Conservation (phyloP, 202 grass and related monocot genomes). For the Hordeum pubiflorum region DNA sequence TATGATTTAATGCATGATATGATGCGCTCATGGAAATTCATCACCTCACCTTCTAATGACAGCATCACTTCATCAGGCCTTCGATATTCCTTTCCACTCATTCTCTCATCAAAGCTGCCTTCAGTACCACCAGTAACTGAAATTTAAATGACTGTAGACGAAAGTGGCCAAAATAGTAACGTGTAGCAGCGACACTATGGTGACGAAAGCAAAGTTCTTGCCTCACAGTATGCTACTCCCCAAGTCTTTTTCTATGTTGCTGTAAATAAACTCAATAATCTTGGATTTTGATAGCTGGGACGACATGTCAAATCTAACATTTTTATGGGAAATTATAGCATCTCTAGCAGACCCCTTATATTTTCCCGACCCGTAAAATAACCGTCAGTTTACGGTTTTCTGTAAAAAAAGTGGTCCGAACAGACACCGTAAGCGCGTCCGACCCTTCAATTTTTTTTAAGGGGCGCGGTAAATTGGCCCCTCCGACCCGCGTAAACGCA, state of each 20-base stretch:
- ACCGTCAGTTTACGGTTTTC: no score
- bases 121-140: background rate
- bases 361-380: no score
- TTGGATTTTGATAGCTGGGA: no score
- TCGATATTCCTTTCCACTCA: background rate
- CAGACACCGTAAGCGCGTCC: no score
- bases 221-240: background rate
- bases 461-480: no score
- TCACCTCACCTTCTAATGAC: constrained; percentile 2
- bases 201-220: background rate
- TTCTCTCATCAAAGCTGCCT: background rate
- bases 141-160: background rate
- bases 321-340: no score
- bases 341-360: no score
- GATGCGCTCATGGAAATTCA: background rate
- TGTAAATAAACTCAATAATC: no score
- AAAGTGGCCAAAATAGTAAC: constrained; percentile 1
- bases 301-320: no score
- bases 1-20: constrained; percentile 14
- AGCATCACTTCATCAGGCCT: background rate
- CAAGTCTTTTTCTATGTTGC: background rate
- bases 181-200: background rate
- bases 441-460: no score
- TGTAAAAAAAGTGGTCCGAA: no score
- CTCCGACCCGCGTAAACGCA: no score